Evolutionary conservation across 2,329 filamentous ascomycete genomes (phyloP).

Genomic region (Tolypocladium cylindrosporum): DNA sequence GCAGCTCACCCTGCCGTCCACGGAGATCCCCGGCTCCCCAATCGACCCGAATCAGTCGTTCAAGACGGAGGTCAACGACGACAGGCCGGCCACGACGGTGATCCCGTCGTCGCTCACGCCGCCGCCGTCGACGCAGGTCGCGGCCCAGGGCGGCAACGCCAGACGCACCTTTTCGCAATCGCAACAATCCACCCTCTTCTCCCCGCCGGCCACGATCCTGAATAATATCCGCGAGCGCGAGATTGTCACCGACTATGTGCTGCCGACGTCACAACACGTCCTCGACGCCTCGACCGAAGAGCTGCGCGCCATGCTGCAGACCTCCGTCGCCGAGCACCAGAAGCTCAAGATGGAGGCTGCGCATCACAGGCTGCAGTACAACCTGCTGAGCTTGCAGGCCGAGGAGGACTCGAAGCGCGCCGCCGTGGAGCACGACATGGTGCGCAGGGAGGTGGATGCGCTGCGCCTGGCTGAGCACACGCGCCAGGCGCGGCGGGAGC

Average conservation of each 20-base stretch:
- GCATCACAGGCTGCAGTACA: conserved; percentile 85
- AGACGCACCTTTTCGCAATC: conserved; percentile 25
- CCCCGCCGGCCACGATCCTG: conserved; percentile 40
- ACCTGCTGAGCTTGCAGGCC: conserved; percentile 73
- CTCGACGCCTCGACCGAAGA: conserved; percentile 43
- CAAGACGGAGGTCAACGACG: conserved; percentile 39
- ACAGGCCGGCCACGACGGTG: conserved; percentile 30
- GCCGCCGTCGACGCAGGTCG: conserved; percentile 43
- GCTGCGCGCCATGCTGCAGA: conserved; percentile 45
- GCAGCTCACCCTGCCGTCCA: conserved; percentile 46
- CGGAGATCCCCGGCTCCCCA: conserved; percentile 44
- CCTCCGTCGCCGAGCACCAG: conserved; percentile 44
- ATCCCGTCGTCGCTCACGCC: conserved; percentile 50
- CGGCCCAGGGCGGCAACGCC: conserved; percentile 17
- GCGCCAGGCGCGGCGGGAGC: conserved; percentile 46
- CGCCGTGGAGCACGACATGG: conserved; percentile 85
- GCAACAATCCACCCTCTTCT: conserved; percentile 39
- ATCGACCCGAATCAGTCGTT: conserved; percentile 38
- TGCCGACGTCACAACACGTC: conserved; percentile 40
- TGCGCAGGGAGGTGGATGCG: conserved; percentile 78
- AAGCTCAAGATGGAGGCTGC: conserved; percentile 71
- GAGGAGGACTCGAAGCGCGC: conserved; percentile 78
- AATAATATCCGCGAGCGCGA: conserved; percentile 22
- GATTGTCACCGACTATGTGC: conserved; percentile 28
- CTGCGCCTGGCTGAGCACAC: conserved; percentile 65